These are phyloP conservation scores for Cutaneotrichosporon dermatis DNA, from an alignment of 1,284 basidiomycete genomes.

Conservation along the genomic window DNA sequence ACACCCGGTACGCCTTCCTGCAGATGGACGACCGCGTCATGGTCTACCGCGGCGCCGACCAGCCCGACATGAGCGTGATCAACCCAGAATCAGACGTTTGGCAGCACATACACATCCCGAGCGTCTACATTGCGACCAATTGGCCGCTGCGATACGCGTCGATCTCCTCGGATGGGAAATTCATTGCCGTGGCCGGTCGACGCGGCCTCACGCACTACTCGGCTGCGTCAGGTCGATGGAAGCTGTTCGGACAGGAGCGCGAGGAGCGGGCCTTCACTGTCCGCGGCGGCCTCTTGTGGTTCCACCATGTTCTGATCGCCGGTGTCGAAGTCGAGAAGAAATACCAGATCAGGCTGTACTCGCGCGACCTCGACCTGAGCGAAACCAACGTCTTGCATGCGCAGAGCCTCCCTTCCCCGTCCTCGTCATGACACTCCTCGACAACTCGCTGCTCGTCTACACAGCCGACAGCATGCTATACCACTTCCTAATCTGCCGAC, in stretches of 20 bases:
- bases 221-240: slow-evolving; percentile 90
- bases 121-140: slow-evolving; percentile 79
- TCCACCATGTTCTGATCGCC: slow-evolving; percentile 89
- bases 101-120: slow-evolving; percentile 86
- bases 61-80: slow-evolving; percentile 96
- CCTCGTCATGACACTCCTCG: slow-evolving; percentile 81
- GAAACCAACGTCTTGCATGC: slow-evolving; percentile 79
- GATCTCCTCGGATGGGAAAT: slow-evolving; percentile 81
- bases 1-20: slow-evolving; percentile 75
- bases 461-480: slow-evolving; percentile 92
- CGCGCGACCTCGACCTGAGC: slow-evolving; percentile 86
- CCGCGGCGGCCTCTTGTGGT: slow-evolving; percentile 93
- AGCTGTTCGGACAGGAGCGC: slow-evolving; percentile 73
- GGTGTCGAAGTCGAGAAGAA: slow-evolving; percentile 74
- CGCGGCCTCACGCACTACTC: slow-evolving; percentile 92
- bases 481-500: slow-evolving; percentile 91
- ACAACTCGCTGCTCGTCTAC: slow-evolving; percentile 95
- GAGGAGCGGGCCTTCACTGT: slow-evolving; percentile 88
- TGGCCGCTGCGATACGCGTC: slow-evolving; percentile 95
- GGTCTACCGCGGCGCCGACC: slow-evolving; percentile 92
- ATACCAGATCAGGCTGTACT: slow-evolving; percentile 83
- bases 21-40: slow-evolving; percentile 92
- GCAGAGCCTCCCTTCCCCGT: slow-evolving; percentile 74
- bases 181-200: slow-evolving; percentile 89
- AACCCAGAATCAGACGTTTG: slow-evolving; percentile 97